Evolutionary conservation across 1,284 basidiomycete genomes (phyloP).

Genomic region (Fistulinella cinereoalba): DNA sequence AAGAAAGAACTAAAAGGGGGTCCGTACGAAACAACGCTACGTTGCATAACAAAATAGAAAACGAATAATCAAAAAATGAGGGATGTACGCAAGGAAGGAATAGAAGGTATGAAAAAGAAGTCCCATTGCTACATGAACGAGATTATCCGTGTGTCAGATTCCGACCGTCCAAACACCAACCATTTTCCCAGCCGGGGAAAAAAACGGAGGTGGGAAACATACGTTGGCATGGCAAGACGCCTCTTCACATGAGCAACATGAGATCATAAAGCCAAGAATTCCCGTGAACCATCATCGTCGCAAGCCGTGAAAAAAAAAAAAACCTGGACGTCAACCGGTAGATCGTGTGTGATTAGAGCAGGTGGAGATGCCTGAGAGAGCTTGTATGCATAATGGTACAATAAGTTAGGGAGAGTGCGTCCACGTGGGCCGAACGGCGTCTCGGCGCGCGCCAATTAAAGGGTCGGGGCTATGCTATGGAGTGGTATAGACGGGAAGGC

Average conservation of each 20-base stretch:
- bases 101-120: conserved; percentile 4
- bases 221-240: conserved; percentile 4
- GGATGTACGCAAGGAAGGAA: background rate
- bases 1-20: conserved; percentile 23
- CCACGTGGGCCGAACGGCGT: conserved; percentile 1
- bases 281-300: conserved; percentile 24
- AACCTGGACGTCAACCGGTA: conserved; percentile 8
- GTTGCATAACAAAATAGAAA: conserved; percentile 34
- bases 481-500: conserved; percentile 34
- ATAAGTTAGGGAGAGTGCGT: conserved; percentile 27
- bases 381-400: conserved; percentile 25
- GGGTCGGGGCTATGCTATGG: conserved; percentile 27
- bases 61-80: conserved; percentile 30
- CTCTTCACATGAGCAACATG: conserved; percentile 12
- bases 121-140: conserved; percentile 26
- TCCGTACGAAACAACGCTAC: conserved; percentile 20
- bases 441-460: conserved; percentile 23
- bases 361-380: conserved; percentile 15
- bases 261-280: conserved; percentile 20
- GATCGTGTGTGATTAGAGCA: conserved; percentile 30
- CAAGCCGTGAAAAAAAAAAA: conserved; percentile 20
- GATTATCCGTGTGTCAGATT: conserved; percentile 27
- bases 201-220: conserved; percentile 3
- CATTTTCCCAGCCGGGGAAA: conserved; percentile 2
- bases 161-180: conserved; percentile 20